Evolutionary conservation across 345 rosid species (phyloP), one percentile per base, ranked within the genome.

Genomic region (Abelmoschus esculentus): DNA sequence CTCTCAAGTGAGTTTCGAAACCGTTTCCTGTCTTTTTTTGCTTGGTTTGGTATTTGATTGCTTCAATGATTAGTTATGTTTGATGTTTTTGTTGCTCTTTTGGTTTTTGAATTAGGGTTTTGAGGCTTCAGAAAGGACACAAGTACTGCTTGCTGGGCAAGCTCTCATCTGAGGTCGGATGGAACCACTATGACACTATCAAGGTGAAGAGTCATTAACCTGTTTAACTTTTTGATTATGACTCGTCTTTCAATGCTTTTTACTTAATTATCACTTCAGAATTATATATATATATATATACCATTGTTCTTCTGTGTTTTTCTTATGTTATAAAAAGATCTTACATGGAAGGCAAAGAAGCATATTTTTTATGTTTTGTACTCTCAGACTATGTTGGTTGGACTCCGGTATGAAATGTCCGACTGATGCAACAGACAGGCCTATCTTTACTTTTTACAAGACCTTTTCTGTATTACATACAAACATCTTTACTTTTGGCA

Each of bases 141-240:
- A 55, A 55, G 60, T 55, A 55, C 32, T 55, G 60, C 60, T 55
- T 55, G 60, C 22, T 55, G 31, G 60, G 60, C 31, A 22, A 55
- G 15, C 60, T 55, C 29, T 55, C 60, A 22, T 55, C 60, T 55
- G 60, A 55, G 60, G 60, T 55, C 10, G 60, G 60, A 55, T 55
- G 60, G 60, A 55, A 55, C 60, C 60, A 55, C 9, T 55, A 55
- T 55, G 60, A 55, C 60, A 55, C 60, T 19, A 55, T 55, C 60
- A 55, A 55, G 60, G 60, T 55, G 32, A 55, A 55, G 31, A 55
- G 22, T 10, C 2, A 5, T 10, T 22, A 22, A 13, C 60, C 6
- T 55, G 60, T 55, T 55, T 32, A n/a, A 52, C 5, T 6, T 17
- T 52, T 52, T 4, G 10, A 22, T 19, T 22, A 22, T 31, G 19